Evolutionary conservation across 2,329 filamentous ascomycete genomes (phyloP).

Genomic region (Trichothecium sympodiale): DNA sequence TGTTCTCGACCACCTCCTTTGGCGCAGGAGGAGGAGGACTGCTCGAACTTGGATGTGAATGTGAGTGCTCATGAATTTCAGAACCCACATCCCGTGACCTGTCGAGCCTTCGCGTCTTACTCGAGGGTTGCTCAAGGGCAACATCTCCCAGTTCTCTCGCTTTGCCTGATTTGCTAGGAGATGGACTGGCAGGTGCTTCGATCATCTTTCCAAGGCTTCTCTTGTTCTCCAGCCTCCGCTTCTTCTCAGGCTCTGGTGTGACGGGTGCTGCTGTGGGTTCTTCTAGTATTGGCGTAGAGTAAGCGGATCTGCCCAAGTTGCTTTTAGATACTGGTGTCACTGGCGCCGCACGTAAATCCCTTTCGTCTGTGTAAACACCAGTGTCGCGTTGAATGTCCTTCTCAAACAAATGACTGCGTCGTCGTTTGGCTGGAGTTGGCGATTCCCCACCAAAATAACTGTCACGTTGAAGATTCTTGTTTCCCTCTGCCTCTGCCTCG

Average conservation of each 20-base stretch:
- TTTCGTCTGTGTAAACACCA: constrained; percentile 43
- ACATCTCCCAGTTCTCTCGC: background rate
- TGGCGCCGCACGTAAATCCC: constrained; percentile 19
- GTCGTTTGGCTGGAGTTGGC: constrained; percentile 25
- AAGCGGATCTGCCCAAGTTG: constrained; percentile 19
- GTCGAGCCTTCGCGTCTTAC: too few relatives aligned
- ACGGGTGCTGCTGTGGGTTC: constrained; percentile 23
- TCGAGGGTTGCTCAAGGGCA: too few relatives aligned
- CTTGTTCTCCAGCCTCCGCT: constrained; percentile 11
- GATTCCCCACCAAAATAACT: constrained; percentile 26
- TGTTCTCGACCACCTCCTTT: too few relatives aligned
- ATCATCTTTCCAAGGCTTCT: constrained; percentile 7
- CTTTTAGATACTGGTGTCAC: constrained; percentile 16
- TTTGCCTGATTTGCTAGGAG: background rate
- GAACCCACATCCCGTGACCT: too few relatives aligned
- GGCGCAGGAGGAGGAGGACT: too few relatives aligned
- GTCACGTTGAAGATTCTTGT: constrained; percentile 20
- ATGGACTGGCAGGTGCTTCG: background rate
- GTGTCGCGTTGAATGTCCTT: constrained; percentile 38
- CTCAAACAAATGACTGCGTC: constrained; percentile 14
- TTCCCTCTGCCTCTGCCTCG: constrained; percentile 29
- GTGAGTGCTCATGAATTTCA: too few relatives aligned
- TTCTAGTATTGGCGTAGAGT: constrained; percentile 26
- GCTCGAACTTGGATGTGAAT: too few relatives aligned
- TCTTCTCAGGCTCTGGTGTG: constrained; percentile 35